These are phyloP conservation scores for Zalaria sp. DNA, from an alignment of 2,329 filamentous ascomycete species.

Conservation along the genomic window DNA sequence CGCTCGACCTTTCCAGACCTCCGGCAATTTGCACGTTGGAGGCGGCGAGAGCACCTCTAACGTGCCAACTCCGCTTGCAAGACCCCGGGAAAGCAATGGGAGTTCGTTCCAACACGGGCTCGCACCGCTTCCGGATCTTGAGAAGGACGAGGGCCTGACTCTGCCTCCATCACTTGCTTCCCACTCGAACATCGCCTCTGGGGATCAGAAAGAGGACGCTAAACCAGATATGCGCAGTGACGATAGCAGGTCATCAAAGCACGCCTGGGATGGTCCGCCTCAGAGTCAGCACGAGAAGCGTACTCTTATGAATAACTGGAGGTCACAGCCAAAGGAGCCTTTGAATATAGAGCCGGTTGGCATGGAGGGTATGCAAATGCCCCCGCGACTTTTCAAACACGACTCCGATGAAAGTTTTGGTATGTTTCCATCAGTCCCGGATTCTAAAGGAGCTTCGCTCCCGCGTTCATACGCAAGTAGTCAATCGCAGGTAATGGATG, in stretches of 20 bases:
- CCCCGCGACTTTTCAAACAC: constrained; percentile 31
- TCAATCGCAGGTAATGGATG: constrained; percentile 9
- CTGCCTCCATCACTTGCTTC: constrained; percentile 13
- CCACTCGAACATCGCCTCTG: constrained; percentile 3
- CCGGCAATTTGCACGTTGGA: constrained; percentile 2
- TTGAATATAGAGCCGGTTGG: constrained; percentile 11
- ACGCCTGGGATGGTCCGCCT: constrained; percentile 4
- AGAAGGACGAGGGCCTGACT: constrained; percentile 10
- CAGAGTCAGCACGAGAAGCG: constrained; percentile 2
- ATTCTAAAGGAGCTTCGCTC: constrained; percentile 40
- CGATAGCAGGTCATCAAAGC: constrained; percentile 1
- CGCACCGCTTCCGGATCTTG: constrained; percentile 4
- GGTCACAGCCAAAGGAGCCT: constrained; percentile 11
- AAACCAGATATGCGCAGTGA: background rate
- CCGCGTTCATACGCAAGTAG: constrained; percentile 32
- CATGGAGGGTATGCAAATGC: constrained; percentile 15
- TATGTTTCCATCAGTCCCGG: constrained; percentile 50
- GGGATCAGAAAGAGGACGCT: background rate
- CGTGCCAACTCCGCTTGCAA: constrained; percentile 38
- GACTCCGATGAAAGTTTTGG: constrained; percentile 48
- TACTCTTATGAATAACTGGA: constrained; percentile 10
- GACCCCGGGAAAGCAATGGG: constrained; percentile 23
- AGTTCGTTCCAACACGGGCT: background rate
- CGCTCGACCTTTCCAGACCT: constrained; percentile 4
- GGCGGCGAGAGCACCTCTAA: constrained; percentile 33